Evolutionary conservation across 2,329 filamentous ascomycete species (phyloP).

Genomic region (Chrysoporthe cubensis): DNA sequence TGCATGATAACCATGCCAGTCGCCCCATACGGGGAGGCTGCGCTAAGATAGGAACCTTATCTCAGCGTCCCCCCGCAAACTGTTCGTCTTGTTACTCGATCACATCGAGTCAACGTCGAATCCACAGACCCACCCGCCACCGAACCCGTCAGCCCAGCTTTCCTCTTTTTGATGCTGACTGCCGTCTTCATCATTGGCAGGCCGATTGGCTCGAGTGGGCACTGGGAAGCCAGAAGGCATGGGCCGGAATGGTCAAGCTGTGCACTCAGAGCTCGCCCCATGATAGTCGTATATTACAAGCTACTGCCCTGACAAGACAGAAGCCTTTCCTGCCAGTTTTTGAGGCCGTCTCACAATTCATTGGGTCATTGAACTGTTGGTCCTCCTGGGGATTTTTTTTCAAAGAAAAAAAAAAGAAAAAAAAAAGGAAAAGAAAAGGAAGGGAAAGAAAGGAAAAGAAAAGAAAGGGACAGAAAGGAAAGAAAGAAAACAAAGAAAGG

Average conservation of each 20-base stretch:
- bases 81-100: conserved; percentile 45
- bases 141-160: not conserved
- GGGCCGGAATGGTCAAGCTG: too few species aligned
- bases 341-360: not conserved
- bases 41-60: conserved; percentile 27
- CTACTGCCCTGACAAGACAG: too few species aligned
- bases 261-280: too few species aligned
- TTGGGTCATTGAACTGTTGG: too few species aligned
- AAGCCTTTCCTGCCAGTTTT: not conserved
- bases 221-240: too few species aligned
- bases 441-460: too few species aligned
- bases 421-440: too few species aligned
- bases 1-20: not conserved
- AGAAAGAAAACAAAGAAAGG: too few species aligned
- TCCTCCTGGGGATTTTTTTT: not conserved
- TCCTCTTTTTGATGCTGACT: not conserved
- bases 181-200: not conserved
- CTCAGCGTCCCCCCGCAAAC: conserved; percentile 28
- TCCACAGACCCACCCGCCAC: not conserved
- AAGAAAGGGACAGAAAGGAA: too few species aligned
- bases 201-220: too few species aligned
- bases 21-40: not conserved
- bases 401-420: too few species aligned
- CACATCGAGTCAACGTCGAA: conserved; percentile 46
- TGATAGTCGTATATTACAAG: too few species aligned